phyloP scores from a whole-genome alignment of 805 yeast species.

The Starmerella powellii region DNA sequence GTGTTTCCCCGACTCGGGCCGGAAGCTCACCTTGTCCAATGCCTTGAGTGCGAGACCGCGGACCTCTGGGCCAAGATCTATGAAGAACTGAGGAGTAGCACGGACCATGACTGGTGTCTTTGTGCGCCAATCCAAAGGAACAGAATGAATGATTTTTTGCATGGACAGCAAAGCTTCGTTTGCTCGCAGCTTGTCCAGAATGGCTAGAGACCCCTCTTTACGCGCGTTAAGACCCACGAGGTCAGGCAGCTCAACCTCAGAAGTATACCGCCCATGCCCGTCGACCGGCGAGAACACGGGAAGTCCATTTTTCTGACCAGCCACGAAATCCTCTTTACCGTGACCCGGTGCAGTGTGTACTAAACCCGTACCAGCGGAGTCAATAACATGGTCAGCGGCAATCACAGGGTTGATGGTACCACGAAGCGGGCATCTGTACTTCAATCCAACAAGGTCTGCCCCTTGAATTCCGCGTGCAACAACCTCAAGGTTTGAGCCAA shows the following conservation, averaged over 20 bases:
- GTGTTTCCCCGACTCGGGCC: slow-evolving; percentile 60
- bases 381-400: slow-evolving; percentile 72
- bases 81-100: slow-evolving; percentile 95
- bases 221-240: slow-evolving; percentile 51
- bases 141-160: slow-evolving; percentile 56
- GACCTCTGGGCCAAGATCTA: slow-evolving; percentile 54
- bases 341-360: slow-evolving; percentile 98
- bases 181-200: slow-evolving; percentile 36
- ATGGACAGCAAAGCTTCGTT: slow-evolving; percentile 39
- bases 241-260: slow-evolving; percentile 38
- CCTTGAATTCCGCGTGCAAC: slow-evolving; percentile 33
- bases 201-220: slow-evolving; percentile 40
- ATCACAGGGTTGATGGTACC: slow-evolving; percentile 45
- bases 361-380: slow-evolving; percentile 78
- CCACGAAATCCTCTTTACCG: slow-evolving; percentile 81
- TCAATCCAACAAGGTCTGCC: slow-evolving; percentile 29
- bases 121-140: slow-evolving; percentile 96
- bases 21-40: slow-evolving; percentile 51
- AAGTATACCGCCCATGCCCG: slow-evolving; percentile 52
- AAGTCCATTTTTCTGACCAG: slow-evolving; percentile 48
- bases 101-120: slow-evolving; percentile 90
- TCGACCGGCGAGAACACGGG: slow-evolving; percentile 69
- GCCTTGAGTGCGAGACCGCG: slow-evolving; percentile 51
- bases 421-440: slow-evolving; percentile 48
- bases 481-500: slow-evolving; percentile 6